Evolutionary conservation across 805 yeast genomes (phyloP).

Genomic region (Danielia reshetovae): DNA sequence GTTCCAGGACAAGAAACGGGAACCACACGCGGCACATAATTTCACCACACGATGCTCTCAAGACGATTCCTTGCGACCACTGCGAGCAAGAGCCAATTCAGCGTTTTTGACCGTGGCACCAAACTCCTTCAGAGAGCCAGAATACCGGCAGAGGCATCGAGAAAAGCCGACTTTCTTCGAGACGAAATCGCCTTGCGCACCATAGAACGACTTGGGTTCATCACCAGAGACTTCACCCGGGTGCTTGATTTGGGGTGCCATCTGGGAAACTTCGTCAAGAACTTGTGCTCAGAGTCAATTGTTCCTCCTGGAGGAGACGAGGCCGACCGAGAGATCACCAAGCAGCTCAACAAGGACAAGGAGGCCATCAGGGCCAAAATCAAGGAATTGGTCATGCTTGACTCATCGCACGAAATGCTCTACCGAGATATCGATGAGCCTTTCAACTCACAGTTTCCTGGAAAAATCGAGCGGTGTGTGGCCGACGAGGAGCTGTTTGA

Average conservation of each 20-base stretch:
- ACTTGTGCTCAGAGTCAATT: conserved; percentile 27
- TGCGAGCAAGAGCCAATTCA: conserved; percentile 22
- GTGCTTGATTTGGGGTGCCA: conserved; percentile 73
- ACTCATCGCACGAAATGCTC: conserved; percentile 52
- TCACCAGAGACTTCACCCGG: conserved; percentile 57
- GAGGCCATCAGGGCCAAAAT: conserved; percentile 49
- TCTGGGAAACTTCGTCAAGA: conserved; percentile 57
- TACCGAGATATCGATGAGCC: conserved; percentile 43
- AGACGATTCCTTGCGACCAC: conserved; percentile 2
- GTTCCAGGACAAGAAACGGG: too few species aligned
- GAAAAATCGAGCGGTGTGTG: conserved; percentile 46
- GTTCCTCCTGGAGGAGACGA: conserved; percentile 21
- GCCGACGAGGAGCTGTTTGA: conserved; percentile 66
- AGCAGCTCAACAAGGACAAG: conserved; percentile 50
- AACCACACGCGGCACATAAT: too few species aligned
- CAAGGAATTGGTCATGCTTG: conserved; percentile 60
- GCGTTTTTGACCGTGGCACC: conserved; percentile 56
- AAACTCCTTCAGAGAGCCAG: conserved; percentile 59
- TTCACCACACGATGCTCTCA: not conserved
- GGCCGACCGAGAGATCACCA: conserved; percentile 35
- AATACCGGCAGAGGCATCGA: conserved; percentile 43
- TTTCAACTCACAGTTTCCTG: conserved; percentile 41
- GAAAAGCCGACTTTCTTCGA: conserved; percentile 66
- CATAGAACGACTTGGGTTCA: conserved; percentile 70
- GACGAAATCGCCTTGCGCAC: conserved; percentile 72